These are phyloP conservation scores for Circinella umbellata DNA, from an alignment of 371 early-diverging fungal genomes.

Conservation along the genomic window DNA sequence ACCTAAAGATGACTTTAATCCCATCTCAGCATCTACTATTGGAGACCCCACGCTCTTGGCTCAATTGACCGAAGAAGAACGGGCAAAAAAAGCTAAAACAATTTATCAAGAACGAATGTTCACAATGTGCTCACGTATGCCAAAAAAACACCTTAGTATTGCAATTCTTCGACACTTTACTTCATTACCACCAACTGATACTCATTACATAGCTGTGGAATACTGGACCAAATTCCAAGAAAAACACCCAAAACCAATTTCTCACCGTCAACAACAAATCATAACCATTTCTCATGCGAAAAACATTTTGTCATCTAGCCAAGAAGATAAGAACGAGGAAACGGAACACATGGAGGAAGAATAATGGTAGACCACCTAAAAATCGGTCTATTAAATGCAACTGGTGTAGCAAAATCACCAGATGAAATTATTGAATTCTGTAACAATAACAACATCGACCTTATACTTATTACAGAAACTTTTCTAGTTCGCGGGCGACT, in stretches of 20 bases:
- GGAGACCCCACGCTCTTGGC: not conserved
- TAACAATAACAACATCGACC: not conserved
- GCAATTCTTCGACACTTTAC: slow-evolving; percentile 8
- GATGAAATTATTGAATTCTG: slow-evolving; percentile 4
- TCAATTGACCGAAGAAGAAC: not conserved
- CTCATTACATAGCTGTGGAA: not conserved
- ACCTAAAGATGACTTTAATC: not conserved
- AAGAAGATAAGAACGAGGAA: not conserved
- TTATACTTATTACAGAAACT: slow-evolving; percentile 11
- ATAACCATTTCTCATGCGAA: not conserved
- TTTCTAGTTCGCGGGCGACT: slow-evolving; percentile 1
- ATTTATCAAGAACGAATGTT: slow-evolving; percentile 8
- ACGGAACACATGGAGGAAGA: slow-evolving; percentile 6
- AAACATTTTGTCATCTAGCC: not conserved
- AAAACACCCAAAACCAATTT: not conserved
- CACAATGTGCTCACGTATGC: not conserved
- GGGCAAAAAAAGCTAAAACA: not conserved
- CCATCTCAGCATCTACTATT: not conserved
- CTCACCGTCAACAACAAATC: not conserved
- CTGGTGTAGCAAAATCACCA: slow-evolving; percentile 1
- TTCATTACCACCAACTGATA: not conserved
- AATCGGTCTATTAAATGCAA: slow-evolving; percentile 14
- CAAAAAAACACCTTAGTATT: not conserved
- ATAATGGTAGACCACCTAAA: slow-evolving; percentile 9
- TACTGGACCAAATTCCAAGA: not conserved